Conservation (phyloP, 176 grass and related monocot genomes). For the Themeda triandra region DNA sequence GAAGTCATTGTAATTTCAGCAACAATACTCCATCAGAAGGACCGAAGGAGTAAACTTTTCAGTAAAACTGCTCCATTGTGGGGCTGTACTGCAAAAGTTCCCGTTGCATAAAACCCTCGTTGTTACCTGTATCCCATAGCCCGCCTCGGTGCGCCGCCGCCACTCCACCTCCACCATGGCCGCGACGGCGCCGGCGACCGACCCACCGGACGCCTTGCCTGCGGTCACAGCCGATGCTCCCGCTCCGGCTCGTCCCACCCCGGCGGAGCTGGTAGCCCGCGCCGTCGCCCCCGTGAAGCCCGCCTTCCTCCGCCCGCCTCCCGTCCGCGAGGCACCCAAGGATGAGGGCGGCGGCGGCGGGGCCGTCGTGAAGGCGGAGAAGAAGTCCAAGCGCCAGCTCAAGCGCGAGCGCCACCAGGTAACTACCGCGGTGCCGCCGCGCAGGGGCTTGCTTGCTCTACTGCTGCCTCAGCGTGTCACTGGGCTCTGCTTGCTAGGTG, state of each 20-base stretch:
- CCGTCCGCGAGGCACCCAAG: conserved; percentile 43
- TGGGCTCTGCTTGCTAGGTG: conserved; percentile 11
- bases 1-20: too few species aligned
- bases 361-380: conserved; percentile 49
- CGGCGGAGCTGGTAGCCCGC: conserved; percentile 74
- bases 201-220: not conserved
- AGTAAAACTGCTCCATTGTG: too few species aligned
- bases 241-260: not conserved
- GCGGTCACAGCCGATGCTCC: not conserved
- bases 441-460: not conserved
- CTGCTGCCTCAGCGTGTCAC: not conserved
- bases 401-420: conserved; percentile 86
- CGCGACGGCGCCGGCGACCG: conserved; percentile 14
- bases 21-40: too few species aligned
- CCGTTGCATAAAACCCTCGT: too few species aligned
- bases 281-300: conserved; percentile 70
- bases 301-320: conserved; percentile 70
- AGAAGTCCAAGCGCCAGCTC: conserved; percentile 85
- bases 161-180: conserved; percentile 29
- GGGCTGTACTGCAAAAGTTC: too few species aligned
- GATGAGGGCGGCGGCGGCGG: conserved; percentile 29
- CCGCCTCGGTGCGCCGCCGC: too few species aligned
- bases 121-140: too few species aligned
- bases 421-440: not conserved
- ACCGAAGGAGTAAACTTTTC: too few species aligned